Evolutionary conservation across 441 rosid genomes (phyloP).

Genomic region (Pelargonium cotyledonis): DNA sequence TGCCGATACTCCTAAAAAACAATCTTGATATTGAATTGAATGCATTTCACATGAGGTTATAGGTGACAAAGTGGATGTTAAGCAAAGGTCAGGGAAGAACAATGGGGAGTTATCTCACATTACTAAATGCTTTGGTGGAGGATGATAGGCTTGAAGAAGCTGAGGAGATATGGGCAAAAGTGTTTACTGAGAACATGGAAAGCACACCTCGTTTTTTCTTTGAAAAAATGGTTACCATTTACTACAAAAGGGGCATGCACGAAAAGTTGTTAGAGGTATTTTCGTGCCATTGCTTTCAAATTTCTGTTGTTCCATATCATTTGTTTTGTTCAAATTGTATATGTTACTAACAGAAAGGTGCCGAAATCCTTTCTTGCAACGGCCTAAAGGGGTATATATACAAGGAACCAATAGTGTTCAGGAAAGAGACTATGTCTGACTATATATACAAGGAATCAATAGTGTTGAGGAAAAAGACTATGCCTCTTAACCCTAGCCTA

Average conservation of each 20-base stretch:
- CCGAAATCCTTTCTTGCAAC: no score
- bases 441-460: no score
- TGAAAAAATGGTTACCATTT: constrained; percentile 69
- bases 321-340: not conserved
- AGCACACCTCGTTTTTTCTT: constrained; percentile 76
- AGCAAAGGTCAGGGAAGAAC: constrained; percentile 98
- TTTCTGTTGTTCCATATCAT: not conserved
- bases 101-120: constrained; percentile 73
- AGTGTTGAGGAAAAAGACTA: no score
- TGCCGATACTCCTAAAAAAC: not conserved
- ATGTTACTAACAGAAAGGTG: no score
- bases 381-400: no score
- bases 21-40: not conserved
- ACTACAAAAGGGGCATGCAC: constrained; percentile 72
- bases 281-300: constrained; percentile 9
- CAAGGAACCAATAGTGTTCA: no score
- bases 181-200: constrained; percentile 62
- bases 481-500: no score
- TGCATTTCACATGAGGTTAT: constrained; percentile 14
- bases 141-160: constrained; percentile 93
- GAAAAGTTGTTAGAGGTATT: constrained; percentile 82
- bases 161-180: constrained; percentile 75
- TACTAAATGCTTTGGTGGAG: constrained; percentile 76
- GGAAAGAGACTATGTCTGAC: no score
- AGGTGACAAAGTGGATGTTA: constrained; percentile 96